phyloP scores from a whole-genome alignment of 805 yeast species.

The Kuraishia capsulata region DNA sequence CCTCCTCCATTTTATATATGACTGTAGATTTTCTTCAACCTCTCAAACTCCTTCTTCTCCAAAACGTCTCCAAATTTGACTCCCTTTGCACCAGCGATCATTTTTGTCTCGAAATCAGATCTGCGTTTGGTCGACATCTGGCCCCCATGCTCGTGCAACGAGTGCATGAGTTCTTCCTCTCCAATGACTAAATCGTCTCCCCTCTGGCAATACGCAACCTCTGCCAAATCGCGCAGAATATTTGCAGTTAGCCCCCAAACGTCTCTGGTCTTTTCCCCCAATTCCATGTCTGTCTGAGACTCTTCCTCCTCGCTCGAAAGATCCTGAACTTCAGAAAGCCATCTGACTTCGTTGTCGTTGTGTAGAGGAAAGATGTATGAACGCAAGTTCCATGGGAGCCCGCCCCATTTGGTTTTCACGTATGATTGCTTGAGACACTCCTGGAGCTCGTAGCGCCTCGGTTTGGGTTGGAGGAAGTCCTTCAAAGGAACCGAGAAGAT shows the following conservation, averaged over 20 bases:
- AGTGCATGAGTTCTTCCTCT: constrained; percentile 58
- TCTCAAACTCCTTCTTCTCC: constrained; percentile 30
- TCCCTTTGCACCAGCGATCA: constrained; percentile 34
- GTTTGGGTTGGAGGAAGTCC: constrained; percentile 38
- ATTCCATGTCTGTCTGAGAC: constrained; percentile 24
- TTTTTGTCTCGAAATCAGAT: constrained; percentile 41
- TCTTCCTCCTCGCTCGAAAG: constrained; percentile 49
- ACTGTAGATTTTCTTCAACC: constrained; percentile 32
- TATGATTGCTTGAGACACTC: constrained; percentile 25
- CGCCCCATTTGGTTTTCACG: constrained; percentile 55
- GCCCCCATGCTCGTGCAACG: constrained; percentile 41
- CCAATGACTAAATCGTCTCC: constrained; percentile 31
- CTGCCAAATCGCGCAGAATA: constrained; percentile 63
- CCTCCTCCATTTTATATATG: constrained; percentile 11
- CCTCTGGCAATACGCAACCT: constrained; percentile 36
- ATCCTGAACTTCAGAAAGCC: constrained; percentile 56
- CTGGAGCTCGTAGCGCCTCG: constrained; percentile 12
- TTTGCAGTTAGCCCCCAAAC: constrained; percentile 83
- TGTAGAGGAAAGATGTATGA: constrained; percentile 51
- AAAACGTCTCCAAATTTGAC: constrained; percentile 36
- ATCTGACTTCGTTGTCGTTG: constrained; percentile 45
- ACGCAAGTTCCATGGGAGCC: constrained; percentile 55
- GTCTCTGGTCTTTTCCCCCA: constrained; percentile 43
- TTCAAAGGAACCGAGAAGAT: constrained; percentile 62
- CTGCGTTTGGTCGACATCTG: constrained; percentile 42